phyloP scores from a whole-genome alignment of 2,329 filamentous ascomycete genomes.

The Colletotrichum incanum region DNA sequence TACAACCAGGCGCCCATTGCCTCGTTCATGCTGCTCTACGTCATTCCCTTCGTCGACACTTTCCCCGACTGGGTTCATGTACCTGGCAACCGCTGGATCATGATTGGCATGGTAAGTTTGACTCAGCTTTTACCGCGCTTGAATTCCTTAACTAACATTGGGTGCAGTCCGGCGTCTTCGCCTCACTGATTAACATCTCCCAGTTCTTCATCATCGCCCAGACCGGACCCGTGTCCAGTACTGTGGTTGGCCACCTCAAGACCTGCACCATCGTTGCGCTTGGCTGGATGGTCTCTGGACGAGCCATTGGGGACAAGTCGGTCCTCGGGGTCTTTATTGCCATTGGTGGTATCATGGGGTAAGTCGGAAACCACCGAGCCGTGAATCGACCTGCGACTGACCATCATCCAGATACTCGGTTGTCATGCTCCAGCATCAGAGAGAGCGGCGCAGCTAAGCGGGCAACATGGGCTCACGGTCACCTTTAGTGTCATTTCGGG shows the following conservation, averaged over 20 bases:
- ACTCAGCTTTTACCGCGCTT: background rate
- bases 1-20: constrained; percentile 78
- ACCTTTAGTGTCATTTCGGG: constrained; percentile 24
- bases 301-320: constrained; percentile 70
- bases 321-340: constrained; percentile 70
- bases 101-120: constrained; percentile 71
- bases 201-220: constrained; percentile 76
- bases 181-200: constrained; percentile 76
- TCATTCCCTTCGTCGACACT: constrained; percentile 76
- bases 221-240: constrained; percentile 75
- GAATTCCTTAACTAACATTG: background rate
- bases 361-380: constrained; percentile 50
- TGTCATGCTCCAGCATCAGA: constrained; percentile 63
- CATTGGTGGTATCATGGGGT: constrained; percentile 71
- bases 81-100: constrained; percentile 66
- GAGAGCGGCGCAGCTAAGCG: constrained; percentile 37
- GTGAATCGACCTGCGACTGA: constrained; percentile 18
- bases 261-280: constrained; percentile 77
- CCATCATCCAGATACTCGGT: constrained; percentile 59
- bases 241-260: constrained; percentile 77
- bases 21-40: constrained; percentile 74
- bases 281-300: constrained; percentile 71
- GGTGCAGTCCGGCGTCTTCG: constrained; percentile 72
- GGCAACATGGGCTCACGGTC: background rate
- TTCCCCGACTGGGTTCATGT: constrained; percentile 72